These are phyloP conservation scores for Urtica urens DNA, from an alignment of 306 rosid genomes.

Conservation along the genomic window DNA sequence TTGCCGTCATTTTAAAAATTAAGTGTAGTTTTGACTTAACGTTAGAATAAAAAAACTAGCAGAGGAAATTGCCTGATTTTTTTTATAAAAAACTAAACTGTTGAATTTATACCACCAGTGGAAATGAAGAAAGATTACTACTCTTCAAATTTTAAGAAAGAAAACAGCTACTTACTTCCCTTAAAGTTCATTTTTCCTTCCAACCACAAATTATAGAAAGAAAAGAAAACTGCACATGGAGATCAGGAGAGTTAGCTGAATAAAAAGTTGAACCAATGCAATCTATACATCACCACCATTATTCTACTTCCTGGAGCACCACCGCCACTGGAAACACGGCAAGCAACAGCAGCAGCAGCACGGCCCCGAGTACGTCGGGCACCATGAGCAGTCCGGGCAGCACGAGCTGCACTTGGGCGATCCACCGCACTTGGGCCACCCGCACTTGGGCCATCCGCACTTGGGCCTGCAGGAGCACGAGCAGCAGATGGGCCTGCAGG, in stretches of 20 bases:
- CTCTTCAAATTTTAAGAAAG: no score
- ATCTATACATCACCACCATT: conserved; percentile 39
- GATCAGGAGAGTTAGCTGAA: conserved; percentile 34
- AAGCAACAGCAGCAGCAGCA: conserved; percentile 44
- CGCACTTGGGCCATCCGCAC: conserved; percentile 14
- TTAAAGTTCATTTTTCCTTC: conserved; percentile 28
- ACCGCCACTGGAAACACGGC: conserved; percentile 38
- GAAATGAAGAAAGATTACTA: no score
- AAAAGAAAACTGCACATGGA: conserved; percentile 41
- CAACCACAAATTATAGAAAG: no score
- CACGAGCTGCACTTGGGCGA: conserved; percentile 16
- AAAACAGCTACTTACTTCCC: conserved; percentile 4
- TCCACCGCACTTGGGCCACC: conserved; percentile 16
- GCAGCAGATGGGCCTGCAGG: conserved; percentile 26
- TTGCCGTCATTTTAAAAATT: no score
- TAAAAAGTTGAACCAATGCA: conserved; percentile 20
- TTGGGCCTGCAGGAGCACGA: conserved; percentile 14
- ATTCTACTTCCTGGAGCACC: conserved; percentile 40
- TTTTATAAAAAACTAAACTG: no score
- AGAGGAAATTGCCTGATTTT: conserved; percentile 6
- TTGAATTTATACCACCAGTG: conserved; percentile 21
- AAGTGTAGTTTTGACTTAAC: neutral
- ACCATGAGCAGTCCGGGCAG: conserved; percentile 22
- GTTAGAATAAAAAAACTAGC: neutral
- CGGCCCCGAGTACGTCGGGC: conserved; percentile 26